A percentile compares a stretch with the other conserved stretches of the same genome.
phyloP scores from a whole-genome alignment of 2,329 filamentous ascomycete species.

The Nakataea oryzae region DNA sequence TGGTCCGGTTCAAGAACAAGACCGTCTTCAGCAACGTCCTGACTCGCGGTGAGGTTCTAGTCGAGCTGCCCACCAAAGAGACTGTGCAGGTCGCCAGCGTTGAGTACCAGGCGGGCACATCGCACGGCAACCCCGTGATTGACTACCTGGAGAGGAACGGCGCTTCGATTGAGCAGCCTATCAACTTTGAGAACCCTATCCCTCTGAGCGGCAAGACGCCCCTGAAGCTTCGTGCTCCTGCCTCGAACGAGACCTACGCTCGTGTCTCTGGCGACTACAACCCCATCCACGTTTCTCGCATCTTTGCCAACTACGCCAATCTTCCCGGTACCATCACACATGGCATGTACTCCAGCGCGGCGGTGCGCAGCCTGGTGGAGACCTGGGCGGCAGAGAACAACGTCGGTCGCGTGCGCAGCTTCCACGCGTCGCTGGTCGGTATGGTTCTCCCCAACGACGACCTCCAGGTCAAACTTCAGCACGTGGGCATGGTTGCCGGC shows the following conservation, averaged over 20 bases:
- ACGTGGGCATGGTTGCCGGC: constrained; percentile 93
- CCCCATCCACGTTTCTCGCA: constrained; percentile 94
- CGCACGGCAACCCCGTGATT: constrained; percentile 91
- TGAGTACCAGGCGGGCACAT: constrained; percentile 83
- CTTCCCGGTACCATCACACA: constrained; percentile 96
- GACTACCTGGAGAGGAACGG: constrained; percentile 93
- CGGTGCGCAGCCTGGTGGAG: constrained; percentile 90
- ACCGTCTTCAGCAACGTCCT: constrained; percentile 83
- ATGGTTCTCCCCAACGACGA: constrained; percentile 98
- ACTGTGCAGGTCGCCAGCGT: constrained; percentile 95
- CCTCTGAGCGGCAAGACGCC: constrained; percentile 88
- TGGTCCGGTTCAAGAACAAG: constrained; percentile 92
- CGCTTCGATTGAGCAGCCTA: constrained; percentile 85
- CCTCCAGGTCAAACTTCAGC: constrained; percentile 88
- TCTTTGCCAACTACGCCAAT: constrained; percentile 93
- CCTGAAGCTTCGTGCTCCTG: constrained; percentile 78
- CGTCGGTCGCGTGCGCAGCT: constrained; percentile 90
- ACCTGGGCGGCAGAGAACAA: constrained; percentile 99
- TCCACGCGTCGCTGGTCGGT: constrained; percentile 92
- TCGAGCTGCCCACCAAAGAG: constrained; percentile 95
- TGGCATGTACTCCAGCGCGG: constrained; percentile 98
- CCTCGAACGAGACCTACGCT: constrained; percentile 96
- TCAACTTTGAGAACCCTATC: constrained; percentile 96
- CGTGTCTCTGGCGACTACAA: constrained; percentile 98
- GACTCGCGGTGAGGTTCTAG: constrained; percentile 82